A percentile compares a stretch with the other conserved stretches of the same genome.
phyloP scores from a whole-genome alignment of 2,329 filamentous ascomycete genomes.

The Metarhizium guizhouense region DNA sequence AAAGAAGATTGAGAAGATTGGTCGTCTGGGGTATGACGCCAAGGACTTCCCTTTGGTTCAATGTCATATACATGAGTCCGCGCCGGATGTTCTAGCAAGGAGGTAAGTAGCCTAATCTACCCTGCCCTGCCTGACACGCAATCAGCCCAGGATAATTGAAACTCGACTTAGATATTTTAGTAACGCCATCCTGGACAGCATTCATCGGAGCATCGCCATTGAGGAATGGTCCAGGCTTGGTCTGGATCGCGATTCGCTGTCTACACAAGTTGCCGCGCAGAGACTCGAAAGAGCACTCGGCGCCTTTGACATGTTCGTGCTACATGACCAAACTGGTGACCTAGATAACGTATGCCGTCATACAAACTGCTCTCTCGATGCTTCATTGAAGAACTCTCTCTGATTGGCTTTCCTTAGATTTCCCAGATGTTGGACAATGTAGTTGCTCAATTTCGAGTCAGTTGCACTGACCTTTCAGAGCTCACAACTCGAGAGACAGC shows the following conservation, averaged over 20 bases:
- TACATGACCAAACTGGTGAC: constrained; percentile 64
- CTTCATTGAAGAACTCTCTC: too few species aligned
- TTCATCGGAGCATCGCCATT: constrained; percentile 74
- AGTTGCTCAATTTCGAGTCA: constrained; percentile 43
- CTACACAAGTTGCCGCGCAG: constrained; percentile 27
- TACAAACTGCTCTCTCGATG: background rate
- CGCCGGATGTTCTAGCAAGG: constrained; percentile 68
- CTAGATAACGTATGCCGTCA: constrained; percentile 52
- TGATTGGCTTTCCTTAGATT: constrained; percentile 37
- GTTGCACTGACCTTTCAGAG: constrained; percentile 42
- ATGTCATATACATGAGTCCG: constrained; percentile 46
- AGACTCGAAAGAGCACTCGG: constrained; percentile 65
- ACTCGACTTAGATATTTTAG: constrained; percentile 58
- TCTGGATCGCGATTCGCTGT: constrained; percentile 11
- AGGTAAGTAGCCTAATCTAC: constrained; percentile 30
- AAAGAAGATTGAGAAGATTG: constrained; percentile 60
- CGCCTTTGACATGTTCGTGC: constrained; percentile 83
- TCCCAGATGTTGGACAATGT: constrained; percentile 56
- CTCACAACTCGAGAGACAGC: constrained; percentile 55
- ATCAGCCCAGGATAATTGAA: constrained; percentile 4
- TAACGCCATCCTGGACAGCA: constrained; percentile 62
- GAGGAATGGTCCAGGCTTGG: constrained; percentile 56
- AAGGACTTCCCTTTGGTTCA: constrained; percentile 75
- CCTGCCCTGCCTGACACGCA: background rate
- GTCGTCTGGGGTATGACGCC: constrained; percentile 70